Conservation (phyloP, 2,329 filamentous ascomycete species). For the Cytospora piceicola region DNA sequence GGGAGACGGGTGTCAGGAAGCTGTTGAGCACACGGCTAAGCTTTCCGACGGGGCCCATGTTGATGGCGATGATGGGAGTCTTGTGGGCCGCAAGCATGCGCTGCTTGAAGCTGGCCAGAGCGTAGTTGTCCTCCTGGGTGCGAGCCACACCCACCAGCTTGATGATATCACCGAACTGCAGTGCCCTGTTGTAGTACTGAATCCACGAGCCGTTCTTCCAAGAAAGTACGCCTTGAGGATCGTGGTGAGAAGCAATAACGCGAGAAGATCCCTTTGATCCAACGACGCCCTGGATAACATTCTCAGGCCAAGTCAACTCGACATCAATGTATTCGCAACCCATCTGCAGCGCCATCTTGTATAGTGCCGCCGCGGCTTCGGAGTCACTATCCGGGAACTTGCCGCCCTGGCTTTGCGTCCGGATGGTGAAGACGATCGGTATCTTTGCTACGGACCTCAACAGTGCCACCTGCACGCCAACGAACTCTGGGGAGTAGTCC, state of each 20-base stretch:
- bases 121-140: conserved; percentile 81
- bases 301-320: conserved; percentile 82
- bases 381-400: conserved; percentile 79
- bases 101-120: conserved; percentile 78
- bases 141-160: conserved; percentile 88
- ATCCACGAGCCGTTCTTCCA: conserved; percentile 96
- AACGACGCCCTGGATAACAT: conserved; percentile 71
- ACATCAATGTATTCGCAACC: conserved; percentile 93
- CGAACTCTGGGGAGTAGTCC: conserved; percentile 75
- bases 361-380: conserved; percentile 74
- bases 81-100: conserved; percentile 74
- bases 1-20: conserved; percentile 94
- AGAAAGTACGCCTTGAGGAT: conserved; percentile 75
- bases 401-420: conserved; percentile 84
- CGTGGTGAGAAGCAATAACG: conserved; percentile 95
- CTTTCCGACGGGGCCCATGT: conserved; percentile 89
- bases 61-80: conserved; percentile 89
- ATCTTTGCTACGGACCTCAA: conserved; percentile 72
- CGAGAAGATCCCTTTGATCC: conserved; percentile 71
- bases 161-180: conserved; percentile 90
- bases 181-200: conserved; percentile 82
- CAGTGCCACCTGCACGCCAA: conserved; percentile 79
- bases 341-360: conserved; percentile 76
- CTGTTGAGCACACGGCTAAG: conserved; percentile 87
- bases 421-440: conserved; percentile 90